Evolutionary conservation across 345 rosid genomes (phyloP).

Genomic region (Excoecaria cochinchinensis): DNA sequence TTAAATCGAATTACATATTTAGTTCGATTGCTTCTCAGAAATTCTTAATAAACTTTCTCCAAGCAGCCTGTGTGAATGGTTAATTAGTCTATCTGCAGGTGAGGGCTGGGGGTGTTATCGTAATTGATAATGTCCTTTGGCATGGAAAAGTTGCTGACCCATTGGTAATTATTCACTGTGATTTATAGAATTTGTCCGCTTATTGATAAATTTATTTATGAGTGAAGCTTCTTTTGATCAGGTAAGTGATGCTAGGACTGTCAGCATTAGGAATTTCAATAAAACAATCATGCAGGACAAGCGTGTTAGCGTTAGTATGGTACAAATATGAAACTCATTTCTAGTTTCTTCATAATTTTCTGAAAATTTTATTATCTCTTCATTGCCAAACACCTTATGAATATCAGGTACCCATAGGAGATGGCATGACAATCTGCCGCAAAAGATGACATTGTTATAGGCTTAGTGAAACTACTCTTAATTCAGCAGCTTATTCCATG

Average conservation of each 20-base stretch:
- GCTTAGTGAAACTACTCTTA: background rate
- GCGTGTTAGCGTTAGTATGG: slow-evolving; percentile 84
- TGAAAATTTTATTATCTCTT: slow-evolving; percentile 4
- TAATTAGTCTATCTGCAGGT: slow-evolving; percentile 44
- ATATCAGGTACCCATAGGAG: slow-evolving; percentile 80
- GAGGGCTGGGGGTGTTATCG: slow-evolving; percentile 77
- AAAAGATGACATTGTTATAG: slow-evolving; percentile 43
- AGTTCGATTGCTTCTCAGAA: background rate
- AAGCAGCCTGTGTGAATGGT: slow-evolving; percentile 1
- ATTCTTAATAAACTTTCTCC: slow-evolving; percentile 4
- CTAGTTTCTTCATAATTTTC: background rate
- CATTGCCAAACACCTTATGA: background rate
- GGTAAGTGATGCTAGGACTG: slow-evolving; percentile 76
- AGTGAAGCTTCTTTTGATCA: slow-evolving; percentile 26
- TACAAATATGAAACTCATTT: slow-evolving; percentile 27
- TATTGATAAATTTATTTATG: background rate
- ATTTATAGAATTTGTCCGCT: background rate
- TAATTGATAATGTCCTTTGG: slow-evolving; percentile 94
- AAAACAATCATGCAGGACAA: slow-evolving; percentile 57
- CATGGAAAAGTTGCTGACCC: slow-evolving; percentile 90
- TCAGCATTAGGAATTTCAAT: slow-evolving; percentile 77
- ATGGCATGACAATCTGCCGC: slow-evolving; percentile 84
- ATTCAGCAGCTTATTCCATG: background rate
- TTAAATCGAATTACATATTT: background rate
- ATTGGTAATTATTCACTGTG: slow-evolving; percentile 38